phyloP scores from a whole-genome alignment of 2,329 filamentous ascomycete species.

The Fusarium napiforme region DNA sequence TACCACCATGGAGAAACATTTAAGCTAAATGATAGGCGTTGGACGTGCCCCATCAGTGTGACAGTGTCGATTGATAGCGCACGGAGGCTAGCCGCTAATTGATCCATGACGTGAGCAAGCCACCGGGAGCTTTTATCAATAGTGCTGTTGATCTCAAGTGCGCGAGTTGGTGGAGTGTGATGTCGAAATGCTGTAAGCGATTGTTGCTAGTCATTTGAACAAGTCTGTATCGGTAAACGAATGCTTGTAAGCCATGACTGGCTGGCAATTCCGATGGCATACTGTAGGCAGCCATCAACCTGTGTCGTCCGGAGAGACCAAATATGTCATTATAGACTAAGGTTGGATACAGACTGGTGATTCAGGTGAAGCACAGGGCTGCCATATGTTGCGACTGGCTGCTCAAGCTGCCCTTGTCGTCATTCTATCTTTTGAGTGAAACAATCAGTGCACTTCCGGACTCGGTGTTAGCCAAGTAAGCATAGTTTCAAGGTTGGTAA shows the following conservation, averaged over 20 bases:
- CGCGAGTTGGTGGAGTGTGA: neutral
- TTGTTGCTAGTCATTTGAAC: neutral
- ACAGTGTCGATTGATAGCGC: neutral
- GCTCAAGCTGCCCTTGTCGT: neutral
- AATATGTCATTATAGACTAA: neutral
- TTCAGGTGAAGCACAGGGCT: conserved; percentile 36
- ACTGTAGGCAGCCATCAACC: conserved; percentile 14
- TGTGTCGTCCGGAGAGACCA: neutral
- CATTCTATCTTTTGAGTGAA: neutral
- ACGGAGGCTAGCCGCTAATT: neutral
- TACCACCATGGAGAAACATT: neutral
- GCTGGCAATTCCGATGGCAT: neutral
- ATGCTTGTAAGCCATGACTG: neutral
- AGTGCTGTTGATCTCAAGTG: neutral
- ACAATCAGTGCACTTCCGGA: neutral
- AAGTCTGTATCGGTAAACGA: neutral
- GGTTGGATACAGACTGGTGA: conserved; percentile 15
- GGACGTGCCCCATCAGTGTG: neutral
- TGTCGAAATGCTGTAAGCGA: neutral
- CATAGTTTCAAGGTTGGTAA: conserved; percentile 34
- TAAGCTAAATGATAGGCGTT: conserved; percentile 6
- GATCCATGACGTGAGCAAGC: conserved; percentile 25
- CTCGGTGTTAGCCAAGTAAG: neutral
- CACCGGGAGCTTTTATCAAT: conserved; percentile 14
- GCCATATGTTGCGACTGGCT: conserved; percentile 7